Evolutionary conservation across 2,329 filamentous ascomycete genomes (phyloP).

Genomic region (Xylariaceae sp.): DNA sequence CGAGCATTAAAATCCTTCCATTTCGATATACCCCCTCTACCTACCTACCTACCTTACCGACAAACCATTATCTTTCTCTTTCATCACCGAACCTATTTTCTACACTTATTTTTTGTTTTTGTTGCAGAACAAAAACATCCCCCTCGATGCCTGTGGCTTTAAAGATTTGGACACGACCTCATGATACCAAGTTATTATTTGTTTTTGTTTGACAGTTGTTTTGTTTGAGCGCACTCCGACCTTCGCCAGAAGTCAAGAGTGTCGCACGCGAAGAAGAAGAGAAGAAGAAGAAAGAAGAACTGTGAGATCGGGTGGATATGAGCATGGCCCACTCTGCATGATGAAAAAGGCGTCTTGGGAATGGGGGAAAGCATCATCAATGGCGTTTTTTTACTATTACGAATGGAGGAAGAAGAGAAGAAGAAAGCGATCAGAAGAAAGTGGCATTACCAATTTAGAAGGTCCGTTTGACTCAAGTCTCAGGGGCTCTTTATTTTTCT

Average conservation of each 20-base stretch:
- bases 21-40: slow-evolving; percentile 13
- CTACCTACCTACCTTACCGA: slow-evolving; percentile 11
- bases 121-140: no score
- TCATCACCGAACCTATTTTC: no score
- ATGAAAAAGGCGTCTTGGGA: slow-evolving; percentile 13
- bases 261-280: background rate
- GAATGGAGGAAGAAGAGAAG: background rate
- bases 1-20: background rate
- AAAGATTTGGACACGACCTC: slow-evolving; percentile 3
- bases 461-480: background rate
- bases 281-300: background rate
- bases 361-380: slow-evolving; percentile 13
- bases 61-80: no score
- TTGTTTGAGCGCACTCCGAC: no score
- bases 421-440: background rate
- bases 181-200: slow-evolving; percentile 26
- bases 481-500: no score
- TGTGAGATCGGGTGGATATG: slow-evolving; percentile 4
- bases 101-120: no score
- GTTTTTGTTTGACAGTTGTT: no score
- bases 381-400: slow-evolving; percentile 11
- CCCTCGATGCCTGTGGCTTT: no score
- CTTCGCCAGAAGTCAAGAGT: background rate
- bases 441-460: background rate
- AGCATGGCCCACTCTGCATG: slow-evolving; percentile 9